Percentiles rank a stretch among this genome's conserved stretches.
phyloP scores from a whole-genome alignment of 139 green algal genomes.

The Desmodesmus armatus region DNA sequence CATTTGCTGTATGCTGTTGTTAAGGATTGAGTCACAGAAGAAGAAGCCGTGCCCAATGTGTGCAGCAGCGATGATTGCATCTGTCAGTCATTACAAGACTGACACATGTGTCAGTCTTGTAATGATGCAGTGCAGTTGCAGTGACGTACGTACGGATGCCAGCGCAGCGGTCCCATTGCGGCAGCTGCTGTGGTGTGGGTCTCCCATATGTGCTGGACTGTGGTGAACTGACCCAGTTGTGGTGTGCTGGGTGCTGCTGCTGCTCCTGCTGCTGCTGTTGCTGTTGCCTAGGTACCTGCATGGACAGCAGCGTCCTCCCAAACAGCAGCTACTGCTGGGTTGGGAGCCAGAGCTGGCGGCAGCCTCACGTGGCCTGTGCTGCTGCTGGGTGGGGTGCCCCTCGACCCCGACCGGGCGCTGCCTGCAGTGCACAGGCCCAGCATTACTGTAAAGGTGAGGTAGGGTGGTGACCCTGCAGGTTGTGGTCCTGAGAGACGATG shows the following conservation, averaged over 20 bases:
- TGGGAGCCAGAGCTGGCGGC: conserved; percentile 9
- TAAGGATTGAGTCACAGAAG: too few species aligned
- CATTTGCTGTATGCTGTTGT: too few species aligned
- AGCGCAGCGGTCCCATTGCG: neutral
- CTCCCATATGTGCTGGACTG: neutral
- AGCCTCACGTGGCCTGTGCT: conserved; percentile 30
- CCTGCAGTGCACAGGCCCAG: conserved; percentile 31
- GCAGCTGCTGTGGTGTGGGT: neutral
- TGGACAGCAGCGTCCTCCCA: conserved; percentile 23
- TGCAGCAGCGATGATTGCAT: too few species aligned
- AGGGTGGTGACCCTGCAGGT: too few species aligned
- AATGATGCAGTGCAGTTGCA: neutral
- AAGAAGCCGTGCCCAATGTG: too few species aligned
- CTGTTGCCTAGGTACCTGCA: conserved; percentile 40
- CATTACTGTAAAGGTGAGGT: conserved; percentile 29
- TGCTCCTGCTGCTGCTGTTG: conserved; percentile 3
- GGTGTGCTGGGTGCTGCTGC: neutral
- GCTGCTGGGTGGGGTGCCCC: neutral
- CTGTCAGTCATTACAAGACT: too few species aligned
- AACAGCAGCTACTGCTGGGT: conserved; percentile 34
- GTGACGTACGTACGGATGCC: too few species aligned
- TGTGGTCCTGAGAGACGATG: too few species aligned
- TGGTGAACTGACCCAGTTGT: too few species aligned
- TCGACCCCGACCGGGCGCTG: conserved; percentile 6
- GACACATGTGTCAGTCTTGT: neutral